Percentiles rank a stretch among this genome's conserved stretches.
Evolutionary conservation across 805 yeast species (phyloP).

Genomic region (Metschnikowia colocasiae): DNA sequence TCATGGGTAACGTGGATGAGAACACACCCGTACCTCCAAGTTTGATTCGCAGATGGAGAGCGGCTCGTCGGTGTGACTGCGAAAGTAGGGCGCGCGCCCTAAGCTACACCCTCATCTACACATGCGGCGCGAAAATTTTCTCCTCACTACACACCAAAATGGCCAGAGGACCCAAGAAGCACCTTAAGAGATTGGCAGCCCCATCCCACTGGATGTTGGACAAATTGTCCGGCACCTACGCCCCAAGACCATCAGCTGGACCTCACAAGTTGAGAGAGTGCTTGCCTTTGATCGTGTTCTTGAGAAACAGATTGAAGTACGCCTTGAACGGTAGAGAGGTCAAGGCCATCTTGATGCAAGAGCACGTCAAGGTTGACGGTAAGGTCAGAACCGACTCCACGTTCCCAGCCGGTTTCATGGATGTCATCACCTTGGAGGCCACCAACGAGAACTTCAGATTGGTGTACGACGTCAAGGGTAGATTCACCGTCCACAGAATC

Average conservation of each 20-base stretch:
- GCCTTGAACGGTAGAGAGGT: conserved; percentile 35
- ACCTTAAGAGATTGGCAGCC: conserved; percentile 36
- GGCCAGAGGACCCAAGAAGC: conserved; percentile 69
- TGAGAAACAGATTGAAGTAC: conserved; percentile 34
- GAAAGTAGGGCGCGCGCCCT: conserved; percentile 11
- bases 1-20: too few relatives aligned
- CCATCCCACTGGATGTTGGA: conserved; percentile 39
- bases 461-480: conserved; percentile 97
- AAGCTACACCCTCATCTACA: neutral
- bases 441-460: conserved; percentile 83
- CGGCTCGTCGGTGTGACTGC: neutral
- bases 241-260: conserved; percentile 35
- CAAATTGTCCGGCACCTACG: conserved; percentile 35
- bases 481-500: conserved; percentile 99
- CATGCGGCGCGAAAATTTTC: conserved; percentile 13
- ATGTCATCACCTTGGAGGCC: conserved; percentile 30
- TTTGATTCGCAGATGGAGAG: too few relatives aligned
- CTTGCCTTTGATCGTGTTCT: conserved; percentile 31
- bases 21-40: too few relatives aligned
- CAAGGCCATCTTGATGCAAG: conserved; percentile 33
- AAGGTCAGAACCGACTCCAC: conserved; percentile 34
- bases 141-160: conserved; percentile 35
- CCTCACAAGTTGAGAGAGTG: conserved; percentile 36
- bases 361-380: conserved; percentile 34
- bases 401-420: conserved; percentile 34